Conservation (phyloP, 345 rosid species). For the Gynandropsis gynandra region DNA sequence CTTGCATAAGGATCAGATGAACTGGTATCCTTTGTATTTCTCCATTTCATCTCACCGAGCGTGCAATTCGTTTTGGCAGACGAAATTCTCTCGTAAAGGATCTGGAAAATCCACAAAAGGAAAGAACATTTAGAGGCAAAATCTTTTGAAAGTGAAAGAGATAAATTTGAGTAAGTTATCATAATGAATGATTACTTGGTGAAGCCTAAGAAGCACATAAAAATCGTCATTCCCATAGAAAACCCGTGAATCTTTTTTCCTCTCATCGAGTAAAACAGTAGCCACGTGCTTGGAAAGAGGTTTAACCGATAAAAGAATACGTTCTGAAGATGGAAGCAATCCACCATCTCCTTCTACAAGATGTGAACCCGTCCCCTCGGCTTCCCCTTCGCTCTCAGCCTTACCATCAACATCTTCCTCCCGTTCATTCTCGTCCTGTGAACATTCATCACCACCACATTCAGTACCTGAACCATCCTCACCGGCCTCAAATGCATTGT, state of each 20-base stretch:
- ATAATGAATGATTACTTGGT: constrained; percentile 47
- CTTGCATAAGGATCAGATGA: constrained; percentile 75
- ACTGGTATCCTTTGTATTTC: constrained; percentile 47
- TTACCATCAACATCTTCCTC: constrained; percentile 73
- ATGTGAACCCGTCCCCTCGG: constrained; percentile 77
- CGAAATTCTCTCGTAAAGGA: constrained; percentile 75
- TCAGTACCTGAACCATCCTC: constrained; percentile 74
- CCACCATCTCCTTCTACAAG: constrained; percentile 70
- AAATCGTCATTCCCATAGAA: constrained; percentile 90
- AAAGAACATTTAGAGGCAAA: constrained; percentile 3
- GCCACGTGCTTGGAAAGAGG: constrained; percentile 72
- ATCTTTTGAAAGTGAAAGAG: background rate
- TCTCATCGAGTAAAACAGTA: constrained; percentile 33
- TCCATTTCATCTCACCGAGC: constrained; percentile 82
- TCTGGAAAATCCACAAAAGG: constrained; percentile 35
- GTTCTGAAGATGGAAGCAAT: constrained; percentile 57
- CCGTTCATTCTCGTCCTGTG: constrained; percentile 42
- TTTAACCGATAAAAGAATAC: constrained; percentile 57
- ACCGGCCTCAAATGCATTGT: constrained; percentile 73
- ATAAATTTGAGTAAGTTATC: background rate
- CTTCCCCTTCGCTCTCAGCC: constrained; percentile 58
- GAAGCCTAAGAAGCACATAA: constrained; percentile 88
- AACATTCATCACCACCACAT: constrained; percentile 56
- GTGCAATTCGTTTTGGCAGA: constrained; percentile 84
- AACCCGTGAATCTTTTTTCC: constrained; percentile 43